Percentiles rank a stretch among this genome's conserved stretches.
phyloP scores from a whole-genome alignment of 1,284 basidiomycete species.

The Tilletia indica region DNA sequence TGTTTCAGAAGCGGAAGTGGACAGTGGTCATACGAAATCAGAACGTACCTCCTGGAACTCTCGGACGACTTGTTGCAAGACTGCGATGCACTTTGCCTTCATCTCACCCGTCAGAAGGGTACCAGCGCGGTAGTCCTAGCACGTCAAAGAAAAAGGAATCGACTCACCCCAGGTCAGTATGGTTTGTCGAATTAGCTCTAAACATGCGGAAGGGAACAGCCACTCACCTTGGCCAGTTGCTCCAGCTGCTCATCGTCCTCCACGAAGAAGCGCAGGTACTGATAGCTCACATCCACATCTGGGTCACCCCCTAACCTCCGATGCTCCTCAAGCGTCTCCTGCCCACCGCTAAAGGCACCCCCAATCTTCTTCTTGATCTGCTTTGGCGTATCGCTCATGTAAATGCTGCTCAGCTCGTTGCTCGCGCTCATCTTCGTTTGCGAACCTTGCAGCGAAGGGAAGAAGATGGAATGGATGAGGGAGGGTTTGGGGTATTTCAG shows the following conservation, averaged over 20 bases:
- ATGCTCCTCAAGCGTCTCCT: slow-evolving; percentile 91
- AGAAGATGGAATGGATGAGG: slow-evolving; percentile 92
- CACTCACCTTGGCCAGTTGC: slow-evolving; percentile 70
- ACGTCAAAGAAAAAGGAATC: neutral
- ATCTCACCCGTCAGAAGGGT: slow-evolving; percentile 84
- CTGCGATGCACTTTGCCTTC: slow-evolving; percentile 82
- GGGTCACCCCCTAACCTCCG: slow-evolving; percentile 81
- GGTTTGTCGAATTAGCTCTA: neutral
- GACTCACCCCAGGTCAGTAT: neutral
- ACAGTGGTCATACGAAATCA: neutral
- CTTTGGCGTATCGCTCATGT: slow-evolving; percentile 86
- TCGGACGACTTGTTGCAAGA: slow-evolving; percentile 79
- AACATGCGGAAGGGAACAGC: neutral
- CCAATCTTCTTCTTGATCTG: slow-evolving; percentile 99
- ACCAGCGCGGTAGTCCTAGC: slow-evolving; percentile 87
- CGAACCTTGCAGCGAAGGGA: slow-evolving; percentile 94
- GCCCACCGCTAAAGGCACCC: slow-evolving; percentile 61
- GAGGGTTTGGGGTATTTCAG: slow-evolving; percentile 94
- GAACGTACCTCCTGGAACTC: slow-evolving; percentile 78
- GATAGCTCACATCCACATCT: slow-evolving; percentile 93
- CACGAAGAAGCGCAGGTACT: slow-evolving; percentile 94
- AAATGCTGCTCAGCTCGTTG: slow-evolving; percentile 84
- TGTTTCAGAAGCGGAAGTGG: slow-evolving; percentile 5
- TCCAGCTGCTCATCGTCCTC: slow-evolving; percentile 87
- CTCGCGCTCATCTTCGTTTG: slow-evolving; percentile 99